Evolutionary conservation across 2,329 filamentous ascomycete genomes (phyloP), one percentile per base, ranked within the genome.

Genomic region (Cytospora chrysosperma): DNA sequence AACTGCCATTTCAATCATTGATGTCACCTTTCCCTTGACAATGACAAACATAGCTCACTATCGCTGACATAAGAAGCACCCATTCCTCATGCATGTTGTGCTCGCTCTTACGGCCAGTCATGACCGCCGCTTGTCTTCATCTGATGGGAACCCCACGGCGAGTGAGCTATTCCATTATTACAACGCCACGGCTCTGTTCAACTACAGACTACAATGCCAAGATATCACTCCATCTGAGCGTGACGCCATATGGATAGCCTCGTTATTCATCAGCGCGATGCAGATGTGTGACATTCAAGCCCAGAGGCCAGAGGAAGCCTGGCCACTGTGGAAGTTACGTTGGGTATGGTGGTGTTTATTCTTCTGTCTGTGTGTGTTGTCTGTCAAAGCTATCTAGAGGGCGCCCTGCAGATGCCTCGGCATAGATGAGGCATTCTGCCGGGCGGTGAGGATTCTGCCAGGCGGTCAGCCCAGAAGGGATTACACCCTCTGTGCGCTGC

Each of bases 51-150:
- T 8, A 19, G 19, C 19, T 17, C 5, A 7, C 19, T 27, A 4
- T n/a, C n/a, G 21, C 50, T 63, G n/a, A 32, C 21, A 13, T 24
- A 27, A 24, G 10, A 65, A 72, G 80, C 74, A 83, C 56, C 77
- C 80, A 0, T 85, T 82, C 61, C 74, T 87, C 6, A 79, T 85
- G 73, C 84, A 87, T 69, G 74, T 81, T 54, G 75, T 85, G 21
- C 73, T 86, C 32, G 76, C 81, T 24, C 68, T 86, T 26, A 81
- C 84, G 2, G 70, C 82, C 4, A 78, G 84, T 66, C 84, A 88
- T 67, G 83, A 86, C 65, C 76, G 79, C 7, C 74, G 79, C 65
- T 70, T 82, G 47, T 67, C 68, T 15, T 68, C 67, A 1, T 52
- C 64, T 6, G 50, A 62, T 57, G 40, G 26, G 12, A 65, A 57